Base-by-base conservation (phyloP, 352 stramenopile genomes). In the Phytopythium helicoides region DNA sequence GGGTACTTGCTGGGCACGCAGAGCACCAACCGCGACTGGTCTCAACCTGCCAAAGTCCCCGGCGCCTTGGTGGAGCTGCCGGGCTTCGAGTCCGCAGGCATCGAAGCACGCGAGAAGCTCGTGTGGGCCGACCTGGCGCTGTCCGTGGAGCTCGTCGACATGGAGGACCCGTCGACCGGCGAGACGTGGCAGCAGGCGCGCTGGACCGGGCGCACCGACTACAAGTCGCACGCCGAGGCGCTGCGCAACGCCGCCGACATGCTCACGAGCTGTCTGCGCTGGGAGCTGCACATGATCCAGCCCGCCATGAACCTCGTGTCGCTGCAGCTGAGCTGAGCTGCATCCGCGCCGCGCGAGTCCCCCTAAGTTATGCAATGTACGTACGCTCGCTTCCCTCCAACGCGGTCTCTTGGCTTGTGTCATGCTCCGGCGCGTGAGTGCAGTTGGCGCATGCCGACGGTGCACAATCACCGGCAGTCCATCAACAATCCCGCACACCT, bases 171-270 rank as follows among this genome's bases (percentile, higher is more conserved):
- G 9, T 54, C 18, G 14, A 76, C 55, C 36, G 58, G 67, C 10
- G 35, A 63, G 35, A 60, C 62, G 47, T 68, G 63, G n/a, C 70
- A 72, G 36, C 62, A 75, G 45, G 41, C 79, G 15, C 68, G 68
- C 31, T 82, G 68, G 68, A 77, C 66, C 2, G 71, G 71, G 42
- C 68, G 60, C 26, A 82, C 71, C 1, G 61, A 82, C 54, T 82
- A 79, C 66, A 68, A 66, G 19, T 64, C 56, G 47, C 57, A 70
- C 36, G 53, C 62, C 37, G 62, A 79, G 21, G 71, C 71, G 12
- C 64, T 71, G 15, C 68, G 68, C 10, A 82, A 72, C 52, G 66
- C 71, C 1, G 62, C 52, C 3, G 71, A 82, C 36, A 75, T 66
- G 22, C 39, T 82, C 37, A 57, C 73, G 21, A 63, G 58, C 1